Conservation (phyloP, 495 filamentous ascomycete genomes). For the Xylaria intraflava region DNA sequence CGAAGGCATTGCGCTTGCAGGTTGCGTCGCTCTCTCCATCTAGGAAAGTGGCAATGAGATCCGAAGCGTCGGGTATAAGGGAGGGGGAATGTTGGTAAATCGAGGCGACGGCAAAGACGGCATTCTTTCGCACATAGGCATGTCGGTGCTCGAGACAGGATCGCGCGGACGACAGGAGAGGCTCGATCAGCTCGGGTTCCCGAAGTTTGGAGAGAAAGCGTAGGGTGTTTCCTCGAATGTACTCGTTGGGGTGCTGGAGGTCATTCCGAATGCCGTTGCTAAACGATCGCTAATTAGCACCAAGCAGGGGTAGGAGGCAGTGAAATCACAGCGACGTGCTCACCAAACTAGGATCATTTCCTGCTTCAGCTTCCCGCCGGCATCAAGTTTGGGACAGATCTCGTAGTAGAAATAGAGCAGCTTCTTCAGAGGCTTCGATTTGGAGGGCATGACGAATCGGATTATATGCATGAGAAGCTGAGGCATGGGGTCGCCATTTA, state of each 20-base stretch:
- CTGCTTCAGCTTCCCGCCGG: slow-evolving; percentile 89
- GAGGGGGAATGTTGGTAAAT: slow-evolving; percentile 88
- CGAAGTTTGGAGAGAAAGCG: slow-evolving; percentile 95
- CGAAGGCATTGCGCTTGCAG: slow-evolving; percentile 97
- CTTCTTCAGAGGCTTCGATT: slow-evolving; percentile 95
- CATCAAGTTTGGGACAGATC: slow-evolving; percentile 93
- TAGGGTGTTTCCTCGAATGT: slow-evolving; percentile 91
- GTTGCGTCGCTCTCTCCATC: slow-evolving; percentile 89
- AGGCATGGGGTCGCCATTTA: slow-evolving; percentile 95
- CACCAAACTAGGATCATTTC: slow-evolving; percentile 99
- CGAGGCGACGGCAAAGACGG: slow-evolving; percentile 87
- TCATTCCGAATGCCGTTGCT: slow-evolving; percentile 98
- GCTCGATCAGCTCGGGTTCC: slow-evolving; percentile 93
- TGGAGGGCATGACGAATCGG: slow-evolving; percentile 97
- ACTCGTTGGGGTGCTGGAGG: slow-evolving; percentile 96
- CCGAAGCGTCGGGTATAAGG: slow-evolving; percentile 91
- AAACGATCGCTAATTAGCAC: slow-evolving; percentile 2
- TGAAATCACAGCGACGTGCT: slow-evolving; percentile 20
- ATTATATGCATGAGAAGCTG: slow-evolving; percentile 99
- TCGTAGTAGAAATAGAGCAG: slow-evolving; percentile 99
- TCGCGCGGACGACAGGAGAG: slow-evolving; percentile 83
- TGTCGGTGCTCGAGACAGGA: slow-evolving; percentile 92
- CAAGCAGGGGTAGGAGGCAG: slow-evolving; percentile 2
- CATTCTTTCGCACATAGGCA: slow-evolving; percentile 96
- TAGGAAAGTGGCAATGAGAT: slow-evolving; percentile 84